phyloP scores from a whole-genome alignment of 768 basidiomycete genomes.

The Dioszegia aurantiaca region DNA sequence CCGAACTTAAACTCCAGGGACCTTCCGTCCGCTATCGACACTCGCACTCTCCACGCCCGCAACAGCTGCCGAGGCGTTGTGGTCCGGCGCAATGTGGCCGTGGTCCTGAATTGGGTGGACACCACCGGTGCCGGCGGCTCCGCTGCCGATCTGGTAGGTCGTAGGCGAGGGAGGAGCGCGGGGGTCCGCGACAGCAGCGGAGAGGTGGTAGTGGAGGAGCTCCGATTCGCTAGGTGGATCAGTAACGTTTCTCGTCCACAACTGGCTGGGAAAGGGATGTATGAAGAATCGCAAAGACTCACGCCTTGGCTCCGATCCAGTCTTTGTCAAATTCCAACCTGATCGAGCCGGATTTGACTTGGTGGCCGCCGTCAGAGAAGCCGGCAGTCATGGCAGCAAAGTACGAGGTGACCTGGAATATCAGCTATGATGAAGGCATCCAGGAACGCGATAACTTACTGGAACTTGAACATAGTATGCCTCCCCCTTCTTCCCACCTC shows the following conservation, averaged over 20 bases:
- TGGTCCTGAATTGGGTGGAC: background rate
- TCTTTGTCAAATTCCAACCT: slow-evolving; percentile 50
- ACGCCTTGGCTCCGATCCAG: slow-evolving; percentile 51
- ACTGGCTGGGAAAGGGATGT: no score
- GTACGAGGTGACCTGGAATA: slow-evolving; percentile 26
- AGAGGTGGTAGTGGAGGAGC: slow-evolving; percentile 42
- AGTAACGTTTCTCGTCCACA: no score
- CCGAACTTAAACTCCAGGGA: no score
- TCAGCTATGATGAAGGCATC: background rate
- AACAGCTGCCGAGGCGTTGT: background rate
- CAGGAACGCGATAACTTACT: slow-evolving; percentile 14
- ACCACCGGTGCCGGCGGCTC: background rate
- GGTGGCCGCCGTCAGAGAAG: slow-evolving; percentile 16
- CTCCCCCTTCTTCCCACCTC: slow-evolving; percentile 37
- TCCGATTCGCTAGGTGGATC: slow-evolving; percentile 40
- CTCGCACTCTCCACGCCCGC: background rate
- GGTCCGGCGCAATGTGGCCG: background rate
- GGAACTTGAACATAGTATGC: slow-evolving; percentile 33
- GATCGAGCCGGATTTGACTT: slow-evolving; percentile 42
- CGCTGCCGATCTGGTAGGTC: background rate
- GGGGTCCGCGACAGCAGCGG: slow-evolving; percentile 22
- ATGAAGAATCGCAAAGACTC: slow-evolving; percentile 10
- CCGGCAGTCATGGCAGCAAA: slow-evolving; percentile 26
- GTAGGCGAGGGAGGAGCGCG: slow-evolving; percentile 6
- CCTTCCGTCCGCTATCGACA: slow-evolving; percentile 11